phyloP scores from a whole-genome alignment of 208 protist genomes.

The Balamuthia mandrillaris region DNA sequence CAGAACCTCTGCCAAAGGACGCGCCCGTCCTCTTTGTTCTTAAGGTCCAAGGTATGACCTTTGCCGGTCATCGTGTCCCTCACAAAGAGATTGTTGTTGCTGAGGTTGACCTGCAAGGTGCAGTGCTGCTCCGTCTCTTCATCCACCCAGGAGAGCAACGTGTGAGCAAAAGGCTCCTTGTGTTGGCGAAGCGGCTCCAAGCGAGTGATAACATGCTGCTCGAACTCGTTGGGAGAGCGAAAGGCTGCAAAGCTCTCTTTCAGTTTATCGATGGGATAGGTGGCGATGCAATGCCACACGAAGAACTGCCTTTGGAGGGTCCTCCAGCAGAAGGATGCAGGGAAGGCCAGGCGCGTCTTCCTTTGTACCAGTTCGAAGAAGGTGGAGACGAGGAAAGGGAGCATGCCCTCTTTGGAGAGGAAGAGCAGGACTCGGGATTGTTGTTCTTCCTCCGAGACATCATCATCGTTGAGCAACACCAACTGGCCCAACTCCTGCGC shows the following conservation, averaged over 20 bases:
- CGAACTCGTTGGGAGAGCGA: neutral
- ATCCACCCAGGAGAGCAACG: neutral
- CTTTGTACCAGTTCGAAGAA: neutral
- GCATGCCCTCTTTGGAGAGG: neutral
- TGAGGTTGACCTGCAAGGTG: neutral
- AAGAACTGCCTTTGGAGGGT: neutral
- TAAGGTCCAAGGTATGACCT: neutral
- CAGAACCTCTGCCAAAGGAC: neutral
- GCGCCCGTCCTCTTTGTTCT: too few relatives aligned
- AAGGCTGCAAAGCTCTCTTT: neutral
- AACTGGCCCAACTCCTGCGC: neutral
- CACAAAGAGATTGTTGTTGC: neutral
- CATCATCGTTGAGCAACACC: neutral
- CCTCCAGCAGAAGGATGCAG: neutral
- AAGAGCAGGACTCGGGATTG: neutral
- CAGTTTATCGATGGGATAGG: neutral
- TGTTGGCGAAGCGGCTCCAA: neutral
- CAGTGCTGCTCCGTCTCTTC: neutral
- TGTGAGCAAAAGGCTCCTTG: neutral
- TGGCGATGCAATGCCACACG: neutral
- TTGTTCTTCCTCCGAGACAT: too few relatives aligned
- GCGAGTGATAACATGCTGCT: neutral
- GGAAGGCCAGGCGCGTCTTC: neutral
- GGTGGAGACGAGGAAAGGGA: neutral
- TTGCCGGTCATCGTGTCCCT: neutral